phyloP scores from a whole-genome alignment of 768 basidiomycete genomes.

The Floccularia luteovirens region DNA sequence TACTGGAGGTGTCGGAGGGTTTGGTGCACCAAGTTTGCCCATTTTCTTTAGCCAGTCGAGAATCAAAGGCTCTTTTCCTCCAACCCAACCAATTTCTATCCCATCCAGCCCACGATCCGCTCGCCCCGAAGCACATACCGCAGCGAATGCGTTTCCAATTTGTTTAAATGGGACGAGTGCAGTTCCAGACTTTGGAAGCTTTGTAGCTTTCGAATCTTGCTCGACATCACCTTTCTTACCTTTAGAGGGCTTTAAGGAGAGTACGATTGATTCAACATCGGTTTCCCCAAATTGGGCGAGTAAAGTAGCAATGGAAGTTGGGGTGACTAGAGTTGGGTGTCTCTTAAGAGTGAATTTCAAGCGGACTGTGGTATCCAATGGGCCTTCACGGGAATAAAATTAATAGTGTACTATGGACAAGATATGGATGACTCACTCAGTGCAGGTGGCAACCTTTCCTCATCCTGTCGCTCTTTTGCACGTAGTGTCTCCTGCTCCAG shows the following conservation, averaged over 20 bases:
- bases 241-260: constrained; percentile 58
- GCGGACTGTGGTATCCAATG: constrained; percentile 69
- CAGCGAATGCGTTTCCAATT: constrained; percentile 71
- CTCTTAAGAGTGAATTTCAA: constrained; percentile 59
- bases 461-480: constrained; percentile 10
- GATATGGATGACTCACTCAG: constrained; percentile 31
- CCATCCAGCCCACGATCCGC: constrained; percentile 46
- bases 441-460: constrained; percentile 47
- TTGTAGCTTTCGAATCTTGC: constrained; percentile 31
- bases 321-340: constrained; percentile 48
- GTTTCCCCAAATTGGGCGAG: constrained; percentile 55
- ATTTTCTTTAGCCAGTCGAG: constrained; percentile 66
- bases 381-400: constrained; percentile 24
- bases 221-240: constrained; percentile 18
- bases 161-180: constrained; percentile 74
- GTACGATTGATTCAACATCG: constrained; percentile 58
- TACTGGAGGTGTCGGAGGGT: constrained; percentile 8
- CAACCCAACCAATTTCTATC: constrained; percentile 70
- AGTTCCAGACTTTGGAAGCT: constrained; percentile 57
- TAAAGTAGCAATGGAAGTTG: constrained; percentile 39
- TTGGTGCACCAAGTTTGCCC: constrained; percentile 46
- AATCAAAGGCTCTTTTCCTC: constrained; percentile 66
- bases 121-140: constrained; percentile 52
- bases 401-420: background rate
- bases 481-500: constrained; percentile 28